Conservation (phyloP, 2,329 filamentous ascomycete genomes). For the Rhinocladiella similis region DNA sequence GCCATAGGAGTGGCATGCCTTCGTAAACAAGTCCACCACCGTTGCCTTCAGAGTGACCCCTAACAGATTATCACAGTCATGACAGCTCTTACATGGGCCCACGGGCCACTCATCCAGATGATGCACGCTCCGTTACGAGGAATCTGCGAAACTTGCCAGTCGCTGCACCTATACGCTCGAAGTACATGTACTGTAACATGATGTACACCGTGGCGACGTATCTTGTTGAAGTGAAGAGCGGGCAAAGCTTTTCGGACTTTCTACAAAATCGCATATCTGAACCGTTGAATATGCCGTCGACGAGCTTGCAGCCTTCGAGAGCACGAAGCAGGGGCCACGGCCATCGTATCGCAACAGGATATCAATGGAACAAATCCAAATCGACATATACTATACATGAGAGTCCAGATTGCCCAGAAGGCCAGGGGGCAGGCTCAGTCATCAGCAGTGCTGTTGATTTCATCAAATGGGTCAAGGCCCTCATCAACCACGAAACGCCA, state of each 20-base stretch:
- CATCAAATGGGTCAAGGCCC: constrained; percentile 32
- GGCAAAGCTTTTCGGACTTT: constrained; percentile 41
- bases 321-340: constrained; percentile 28
- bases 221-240: constrained; percentile 48
- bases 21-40: constrained; percentile 38
- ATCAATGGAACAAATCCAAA: constrained; percentile 40
- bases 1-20: constrained; percentile 55
- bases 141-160: constrained; percentile 49
- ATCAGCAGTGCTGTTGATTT: constrained; percentile 37
- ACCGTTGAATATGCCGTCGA: constrained; percentile 51
- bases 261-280: constrained; percentile 45
- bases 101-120: constrained; percentile 34
- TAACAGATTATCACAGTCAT: constrained; percentile 30
- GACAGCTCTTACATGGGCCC: constrained; percentile 35
- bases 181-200: constrained; percentile 45
- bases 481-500: constrained; percentile 33
- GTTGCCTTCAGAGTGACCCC: constrained; percentile 19
- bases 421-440: constrained; percentile 47
- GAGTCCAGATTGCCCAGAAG: constrained; percentile 33
- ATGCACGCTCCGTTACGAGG: constrained; percentile 41
- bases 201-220: constrained; percentile 51
- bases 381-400: constrained; percentile 30
- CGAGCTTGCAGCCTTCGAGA: constrained; percentile 29
- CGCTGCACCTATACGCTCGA: constrained; percentile 46
- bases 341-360: constrained; percentile 44